Evolutionary conservation across 495 filamentous ascomycete genomes (phyloP).

Genomic region (Lindgomyces ingoldianus): DNA sequence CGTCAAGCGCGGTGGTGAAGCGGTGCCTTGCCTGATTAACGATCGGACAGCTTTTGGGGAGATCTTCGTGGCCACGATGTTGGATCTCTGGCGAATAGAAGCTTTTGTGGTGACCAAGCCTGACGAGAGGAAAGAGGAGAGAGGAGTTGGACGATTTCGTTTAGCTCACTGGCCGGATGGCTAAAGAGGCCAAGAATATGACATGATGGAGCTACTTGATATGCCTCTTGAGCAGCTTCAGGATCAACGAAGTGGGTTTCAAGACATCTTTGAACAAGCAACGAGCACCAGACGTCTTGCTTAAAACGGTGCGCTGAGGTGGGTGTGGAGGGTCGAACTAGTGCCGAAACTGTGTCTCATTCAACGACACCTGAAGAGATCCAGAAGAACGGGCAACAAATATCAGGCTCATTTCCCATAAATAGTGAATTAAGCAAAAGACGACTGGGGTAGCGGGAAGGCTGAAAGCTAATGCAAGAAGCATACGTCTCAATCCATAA

Average conservation of each 20-base stretch:
- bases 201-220: neutral
- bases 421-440: neutral
- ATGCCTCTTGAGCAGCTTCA: neutral
- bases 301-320: too few species aligned
- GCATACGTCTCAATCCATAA: neutral
- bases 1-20: neutral
- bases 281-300: too few species aligned
- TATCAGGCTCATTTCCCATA: neutral
- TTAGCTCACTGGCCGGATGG: neutral
- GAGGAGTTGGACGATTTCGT: neutral
- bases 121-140: neutral
- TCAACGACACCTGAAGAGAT: too few species aligned
- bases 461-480: neutral
- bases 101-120: neutral
- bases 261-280: too few species aligned
- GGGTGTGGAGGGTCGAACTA: too few species aligned
- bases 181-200: neutral
- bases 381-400: neutral
- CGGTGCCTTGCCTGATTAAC: neutral
- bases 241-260: too few species aligned
- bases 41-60: neutral
- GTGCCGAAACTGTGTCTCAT: too few species aligned
- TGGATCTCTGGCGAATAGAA: constrained; percentile 1
- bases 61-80: neutral
- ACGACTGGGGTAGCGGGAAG: neutral